These are phyloP conservation scores for Trichoderma gamsii DNA, from an alignment of 495 filamentous ascomycete species.

Conservation along the genomic window DNA sequence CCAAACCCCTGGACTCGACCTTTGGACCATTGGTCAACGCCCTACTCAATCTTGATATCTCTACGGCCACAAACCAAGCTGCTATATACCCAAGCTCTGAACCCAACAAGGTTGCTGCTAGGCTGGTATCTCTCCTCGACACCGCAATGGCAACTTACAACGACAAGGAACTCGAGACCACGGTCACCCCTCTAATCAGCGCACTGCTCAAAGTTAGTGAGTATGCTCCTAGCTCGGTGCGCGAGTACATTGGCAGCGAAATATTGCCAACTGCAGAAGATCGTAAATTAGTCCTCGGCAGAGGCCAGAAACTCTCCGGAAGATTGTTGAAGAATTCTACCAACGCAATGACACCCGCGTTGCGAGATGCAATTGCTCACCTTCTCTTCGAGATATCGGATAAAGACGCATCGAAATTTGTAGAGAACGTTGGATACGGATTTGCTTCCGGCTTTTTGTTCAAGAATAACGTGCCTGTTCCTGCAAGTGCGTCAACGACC, in stretches of 20 bases:
- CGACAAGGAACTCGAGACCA: slow-evolving; percentile 61
- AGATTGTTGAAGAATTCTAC: slow-evolving; percentile 75
- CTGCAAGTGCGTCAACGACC: slow-evolving; percentile 44
- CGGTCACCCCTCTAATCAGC: slow-evolving; percentile 63
- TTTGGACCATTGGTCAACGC: slow-evolving; percentile 66
- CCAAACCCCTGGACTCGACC: slow-evolving; percentile 38
- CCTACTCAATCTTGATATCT: slow-evolving; percentile 69
- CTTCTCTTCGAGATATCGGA: slow-evolving; percentile 84
- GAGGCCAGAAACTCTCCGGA: slow-evolving; percentile 66
- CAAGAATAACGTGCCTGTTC: slow-evolving; percentile 70
- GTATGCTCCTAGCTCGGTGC: slow-evolving; percentile 58
- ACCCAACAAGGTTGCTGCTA: slow-evolving; percentile 55
- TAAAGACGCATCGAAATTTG: slow-evolving; percentile 63
- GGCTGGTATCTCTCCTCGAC: slow-evolving; percentile 68
- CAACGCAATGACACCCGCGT: slow-evolving; percentile 57
- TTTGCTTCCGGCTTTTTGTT: slow-evolving; percentile 87
- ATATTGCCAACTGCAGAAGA: slow-evolving; percentile 77
- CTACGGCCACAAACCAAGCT: slow-evolving; percentile 29
- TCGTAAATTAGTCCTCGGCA: slow-evolving; percentile 71
- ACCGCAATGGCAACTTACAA: slow-evolving; percentile 53
- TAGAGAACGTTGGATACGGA: slow-evolving; percentile 82
- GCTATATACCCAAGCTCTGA: slow-evolving; percentile 62
- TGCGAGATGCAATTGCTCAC: slow-evolving; percentile 68
- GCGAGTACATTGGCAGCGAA: slow-evolving; percentile 50
- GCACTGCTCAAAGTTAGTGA: slow-evolving; percentile 67